Evolutionary conservation across 768 basidiomycete genomes (phyloP), one percentile per base, ranked within the genome.

Genomic region (Leucocoprinus leucothites): DNA sequence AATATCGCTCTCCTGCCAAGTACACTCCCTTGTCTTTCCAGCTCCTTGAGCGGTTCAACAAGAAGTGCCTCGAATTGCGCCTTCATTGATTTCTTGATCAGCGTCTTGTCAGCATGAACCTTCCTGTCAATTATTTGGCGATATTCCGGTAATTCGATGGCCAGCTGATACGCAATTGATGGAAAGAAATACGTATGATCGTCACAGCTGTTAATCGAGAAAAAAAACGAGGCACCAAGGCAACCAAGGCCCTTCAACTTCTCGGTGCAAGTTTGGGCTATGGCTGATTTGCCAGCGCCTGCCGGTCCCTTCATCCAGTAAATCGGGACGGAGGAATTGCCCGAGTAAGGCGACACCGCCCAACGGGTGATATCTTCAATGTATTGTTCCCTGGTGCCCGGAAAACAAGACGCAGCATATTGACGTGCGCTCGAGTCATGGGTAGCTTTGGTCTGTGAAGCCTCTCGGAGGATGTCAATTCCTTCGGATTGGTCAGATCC

Each of bases 221-320:
- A 58, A 25, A 58, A 58, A 38, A 53, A 58, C 19, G 51, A 26
- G 6, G 51, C 57, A 4, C 57, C 57, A 11, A 58, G 57, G 2
- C 19, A 25, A 1, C 52, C 36, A 7, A 25, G 22, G 7, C 47
- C 1, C 8, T 36, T 18, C 14, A 57, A 44, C n/a, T 40, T 44
- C 16, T 45, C 28, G 18, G 50, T 35, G 18, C 51, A 48, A 5
- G 51, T 57, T 36, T 52, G 44, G 1, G 57, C 43, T 9, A 57
- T 25, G n/a, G 57, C 51, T 2, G 57, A 52, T 46, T 57, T 57
- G 9, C 57, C 57, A 2, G 46, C 51, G 1, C 57, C 57, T 2
- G 51, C 57, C 18, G 47, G 51, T 2, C 57, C 57, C 35, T 18
- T 57, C 49, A 57, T 38, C 36, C 35, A 52, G 46, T 13, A 38